Base-by-base conservation (phyloP, 2,329 filamentous ascomycete species). In the Onygena corvina region DNA sequence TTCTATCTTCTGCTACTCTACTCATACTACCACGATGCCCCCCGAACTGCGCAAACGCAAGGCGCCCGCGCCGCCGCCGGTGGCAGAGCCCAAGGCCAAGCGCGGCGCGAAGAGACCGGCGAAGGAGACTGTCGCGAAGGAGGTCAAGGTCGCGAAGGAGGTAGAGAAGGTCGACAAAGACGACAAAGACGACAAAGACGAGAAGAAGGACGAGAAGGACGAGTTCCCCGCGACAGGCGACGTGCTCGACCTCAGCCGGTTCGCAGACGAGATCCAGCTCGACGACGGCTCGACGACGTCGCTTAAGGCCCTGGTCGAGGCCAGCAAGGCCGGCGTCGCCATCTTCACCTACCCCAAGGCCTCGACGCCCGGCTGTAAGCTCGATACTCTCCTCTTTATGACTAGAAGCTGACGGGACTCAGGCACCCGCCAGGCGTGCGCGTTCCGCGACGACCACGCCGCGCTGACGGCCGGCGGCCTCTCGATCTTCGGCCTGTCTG, bases 271-370 rank as follows among this genome's bases (percentile, higher is more conserved):
- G 62, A 71, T 98, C 55, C 80, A 92, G 72, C 92, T 83, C 54
- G 81, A 96, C 57, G 86, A 94, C 55, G 88, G 88, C 59, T 71
- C 75, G 48, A 85, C 83, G 70, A 88, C 84, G 4, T 87, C 80
- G 1, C 72, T 98, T 52, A 83, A 86, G 70, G 74, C 80, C 58
- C 79, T 98, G 20, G 76, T 95, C 45, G 83, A 87, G 47, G 77
- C 84, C 62, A 94, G 88, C 76, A 81, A 86, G 69, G 75, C 77
- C 30, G 92, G 90, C 21, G 84, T 96, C 36, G 86, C 94, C 29
- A 71, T 96, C 25, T 95, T 98, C 67, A 95, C 89, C 27, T 96
- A 96, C 64, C 92, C 92, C 52, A 93, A 85, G 70, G 92, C 92
- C 9, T 92, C 84, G 23, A 98, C 92, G 18, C 86, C 87, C 31